These are phyloP conservation scores for Scedosporium aurantiacum DNA, from an alignment of 2,329 filamentous ascomycete species.

Conservation along the genomic window DNA sequence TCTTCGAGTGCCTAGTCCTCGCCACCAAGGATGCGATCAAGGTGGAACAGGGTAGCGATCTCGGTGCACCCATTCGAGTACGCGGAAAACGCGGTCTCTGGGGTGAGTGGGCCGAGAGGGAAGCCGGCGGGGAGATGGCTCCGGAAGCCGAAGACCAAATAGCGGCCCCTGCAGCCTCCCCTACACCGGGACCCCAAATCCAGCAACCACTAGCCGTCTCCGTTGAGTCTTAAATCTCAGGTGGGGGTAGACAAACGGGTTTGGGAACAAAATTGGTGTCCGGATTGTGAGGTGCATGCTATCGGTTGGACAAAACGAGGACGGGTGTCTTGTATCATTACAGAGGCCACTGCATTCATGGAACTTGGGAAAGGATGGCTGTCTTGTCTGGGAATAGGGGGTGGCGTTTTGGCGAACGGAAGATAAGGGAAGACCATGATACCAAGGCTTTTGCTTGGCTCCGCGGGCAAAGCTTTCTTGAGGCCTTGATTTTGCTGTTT, in stretches of 20 bases:
- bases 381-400: neutral
- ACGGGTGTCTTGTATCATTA: constrained; percentile 1
- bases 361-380: constrained; percentile 1
- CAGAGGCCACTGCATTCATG: neutral
- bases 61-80: constrained; percentile 74
- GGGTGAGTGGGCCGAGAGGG: constrained; percentile 86
- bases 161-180: neutral
- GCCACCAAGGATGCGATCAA: constrained; percentile 98
- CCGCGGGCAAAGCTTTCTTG: neutral
- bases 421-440: neutral
- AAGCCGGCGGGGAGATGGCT: constrained; percentile 52
- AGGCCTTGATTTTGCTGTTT: neutral
- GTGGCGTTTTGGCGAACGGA: constrained; percentile 2
- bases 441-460: constrained; percentile 1
- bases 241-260: neutral
- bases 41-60: constrained; percentile 70
- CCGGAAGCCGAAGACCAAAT: constrained; percentile 33
- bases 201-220: constrained; percentile 6
- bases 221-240: constrained; percentile 9
- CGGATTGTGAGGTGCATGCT: neutral
- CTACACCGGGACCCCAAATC: neutral
- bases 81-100: constrained; percentile 90
- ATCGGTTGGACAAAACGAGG: neutral
- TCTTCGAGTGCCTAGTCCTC: constrained; percentile 91
- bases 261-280: neutral